A percentile compares a stretch with the other conserved stretches of the same genome.
These are phyloP conservation scores for Pleurotus tuoliensis DNA, from an alignment of 768 basidiomycete species.

Conservation along the genomic window DNA sequence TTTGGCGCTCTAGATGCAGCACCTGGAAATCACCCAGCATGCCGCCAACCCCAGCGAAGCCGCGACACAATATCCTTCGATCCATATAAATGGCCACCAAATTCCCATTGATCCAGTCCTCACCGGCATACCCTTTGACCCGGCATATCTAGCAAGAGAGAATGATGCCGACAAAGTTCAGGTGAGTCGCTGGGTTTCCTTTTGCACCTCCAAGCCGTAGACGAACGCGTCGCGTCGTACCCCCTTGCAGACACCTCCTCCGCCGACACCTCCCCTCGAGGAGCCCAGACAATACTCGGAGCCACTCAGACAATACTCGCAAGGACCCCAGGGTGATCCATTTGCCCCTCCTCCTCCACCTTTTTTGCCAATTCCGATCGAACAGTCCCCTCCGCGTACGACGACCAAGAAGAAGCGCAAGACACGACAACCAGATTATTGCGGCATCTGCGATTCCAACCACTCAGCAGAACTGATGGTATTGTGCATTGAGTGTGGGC, in stretches of 20 bases:
- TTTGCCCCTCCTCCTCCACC: constrained; percentile 65
- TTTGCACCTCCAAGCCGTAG: constrained; percentile 16
- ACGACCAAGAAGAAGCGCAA: constrained; percentile 49
- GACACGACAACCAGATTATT: constrained; percentile 55
- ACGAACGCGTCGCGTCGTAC: constrained; percentile 70
- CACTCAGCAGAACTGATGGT: constrained; percentile 66
- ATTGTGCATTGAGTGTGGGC: constrained; percentile 77
- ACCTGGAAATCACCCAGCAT: not conserved
- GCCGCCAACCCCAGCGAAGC: not conserved
- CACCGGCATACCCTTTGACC: constrained; percentile 45
- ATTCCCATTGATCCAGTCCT: constrained; percentile 84
- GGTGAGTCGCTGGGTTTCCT: constrained; percentile 32
- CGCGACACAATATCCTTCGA: not conserved
- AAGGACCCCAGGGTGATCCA: constrained; percentile 80
- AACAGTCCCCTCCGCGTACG: constrained; percentile 27
- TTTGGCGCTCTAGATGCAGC: not conserved
- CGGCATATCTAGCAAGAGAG: constrained; percentile 35
- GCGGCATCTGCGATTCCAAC: constrained; percentile 76
- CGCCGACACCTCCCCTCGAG: constrained; percentile 11
- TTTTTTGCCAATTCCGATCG: constrained; percentile 46
- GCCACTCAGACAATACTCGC: constrained; percentile 50
- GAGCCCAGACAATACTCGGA: constrained; percentile 27
- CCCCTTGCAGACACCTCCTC: constrained; percentile 25
- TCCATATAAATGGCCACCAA: constrained; percentile 40
- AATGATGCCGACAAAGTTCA: constrained; percentile 20